These are phyloP conservation scores for Skeletonema menzelii DNA, from an alignment of 108 stramenopile species.

Conservation along the genomic window DNA sequence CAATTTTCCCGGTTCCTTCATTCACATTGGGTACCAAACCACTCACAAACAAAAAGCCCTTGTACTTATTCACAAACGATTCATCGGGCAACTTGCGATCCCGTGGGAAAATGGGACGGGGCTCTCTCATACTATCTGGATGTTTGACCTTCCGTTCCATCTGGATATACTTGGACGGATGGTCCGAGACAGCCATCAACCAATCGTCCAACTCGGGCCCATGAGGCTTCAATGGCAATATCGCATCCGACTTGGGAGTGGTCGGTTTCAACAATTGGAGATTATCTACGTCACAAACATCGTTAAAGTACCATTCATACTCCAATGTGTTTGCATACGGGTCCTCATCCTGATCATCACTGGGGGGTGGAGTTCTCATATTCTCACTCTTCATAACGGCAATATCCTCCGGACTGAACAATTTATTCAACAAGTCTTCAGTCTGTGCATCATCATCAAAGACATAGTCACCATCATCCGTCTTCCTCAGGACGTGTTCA, in stretches of 20 bases:
- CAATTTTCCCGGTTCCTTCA: constrained; percentile 44
- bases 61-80: constrained; percentile 65
- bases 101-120: constrained; percentile 57
- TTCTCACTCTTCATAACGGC: constrained; percentile 11
- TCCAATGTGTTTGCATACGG: constrained; percentile 29
- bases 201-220: constrained; percentile 61
- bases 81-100: constrained; percentile 51
- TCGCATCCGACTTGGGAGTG: constrained; percentile 26
- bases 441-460: constrained; percentile 22
- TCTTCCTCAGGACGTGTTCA: constrained; percentile 34
- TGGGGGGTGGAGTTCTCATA: constrained; percentile 2
- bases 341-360: constrained; percentile 22
- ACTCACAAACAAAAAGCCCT: constrained; percentile 71
- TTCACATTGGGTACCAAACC: constrained; percentile 66
- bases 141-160: constrained; percentile 50
- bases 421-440: background rate
- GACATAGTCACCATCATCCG: constrained; percentile 25
- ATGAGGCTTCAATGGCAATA: constrained; percentile 38
- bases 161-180: constrained; percentile 70
- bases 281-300: constrained; percentile 37
- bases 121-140: constrained; percentile 68
- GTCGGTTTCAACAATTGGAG: constrained; percentile 14
- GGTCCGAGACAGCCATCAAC: constrained; percentile 60
- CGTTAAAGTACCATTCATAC: constrained; percentile 45
- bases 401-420: background rate